phyloP scores from a whole-genome alignment of 139 green algal genomes.

The Haematococcus sp. region DNA sequence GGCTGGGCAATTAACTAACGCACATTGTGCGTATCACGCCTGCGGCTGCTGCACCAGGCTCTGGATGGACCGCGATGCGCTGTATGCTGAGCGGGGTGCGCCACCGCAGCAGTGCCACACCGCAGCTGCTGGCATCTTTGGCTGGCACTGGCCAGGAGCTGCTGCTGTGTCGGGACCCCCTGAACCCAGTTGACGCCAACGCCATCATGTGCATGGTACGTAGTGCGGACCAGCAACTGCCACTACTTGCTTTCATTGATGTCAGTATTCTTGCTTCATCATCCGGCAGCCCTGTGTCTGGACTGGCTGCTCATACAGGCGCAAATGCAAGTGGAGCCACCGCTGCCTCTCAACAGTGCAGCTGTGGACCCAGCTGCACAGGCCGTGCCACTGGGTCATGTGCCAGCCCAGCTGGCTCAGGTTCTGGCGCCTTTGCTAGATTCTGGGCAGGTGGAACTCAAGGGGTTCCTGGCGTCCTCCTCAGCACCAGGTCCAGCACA shows the following conservation, averaged over 20 bases:
- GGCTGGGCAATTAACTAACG: too few species aligned
- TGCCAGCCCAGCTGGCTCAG: neutral
- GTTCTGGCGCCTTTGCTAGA: neutral
- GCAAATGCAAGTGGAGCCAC: too few species aligned
- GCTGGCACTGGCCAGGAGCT: neutral
- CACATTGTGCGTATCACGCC: too few species aligned
- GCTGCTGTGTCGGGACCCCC: neutral
- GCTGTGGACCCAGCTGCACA: neutral
- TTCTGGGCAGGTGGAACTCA: neutral
- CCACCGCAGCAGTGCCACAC: neutral
- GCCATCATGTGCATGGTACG: neutral
- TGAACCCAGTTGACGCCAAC: neutral
- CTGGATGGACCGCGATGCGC: too few species aligned
- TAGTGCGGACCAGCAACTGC: neutral
- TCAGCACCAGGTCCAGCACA: neutral
- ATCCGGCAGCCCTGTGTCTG: too few species aligned
- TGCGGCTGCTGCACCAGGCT: too few species aligned
- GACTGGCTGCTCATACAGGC: too few species aligned
- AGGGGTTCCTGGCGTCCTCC: neutral
- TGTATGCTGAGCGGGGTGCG: neutral
- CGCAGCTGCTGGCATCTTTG: neutral
- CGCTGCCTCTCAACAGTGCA: too few species aligned
- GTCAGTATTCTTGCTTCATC: too few species aligned
- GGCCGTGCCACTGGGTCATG: neutral
- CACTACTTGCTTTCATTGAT: too few species aligned